Percentiles rank a stretch among this genome's conserved stretches.
These are phyloP conservation scores for Jamesozyma hellenica DNA, from an alignment of 805 yeast species.

Conservation along the genomic window DNA sequence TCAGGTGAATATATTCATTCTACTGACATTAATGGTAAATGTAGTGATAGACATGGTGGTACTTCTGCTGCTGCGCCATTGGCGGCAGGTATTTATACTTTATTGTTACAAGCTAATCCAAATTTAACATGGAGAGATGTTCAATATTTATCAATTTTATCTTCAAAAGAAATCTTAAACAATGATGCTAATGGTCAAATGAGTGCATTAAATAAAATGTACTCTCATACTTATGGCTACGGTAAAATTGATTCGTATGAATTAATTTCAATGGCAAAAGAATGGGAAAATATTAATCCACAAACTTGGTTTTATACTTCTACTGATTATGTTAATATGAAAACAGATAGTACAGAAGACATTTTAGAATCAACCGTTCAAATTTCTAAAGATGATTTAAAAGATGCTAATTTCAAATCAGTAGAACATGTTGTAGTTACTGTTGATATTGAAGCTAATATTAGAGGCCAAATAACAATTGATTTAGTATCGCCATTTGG, in stretches of 20 bases:
- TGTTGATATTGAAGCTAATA: conserved; percentile 53
- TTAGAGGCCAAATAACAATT: conserved; percentile 63
- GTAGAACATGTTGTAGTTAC: conserved; percentile 82
- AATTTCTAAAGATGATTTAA: conserved; percentile 41
- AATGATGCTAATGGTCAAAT: conserved; percentile 64
- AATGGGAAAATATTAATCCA: conserved; percentile 82
- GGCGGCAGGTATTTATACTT: conserved; percentile 90
- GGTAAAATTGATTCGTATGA: conserved; percentile 80
- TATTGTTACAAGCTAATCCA: conserved; percentile 76
- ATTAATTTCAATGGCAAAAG: conserved; percentile 60
- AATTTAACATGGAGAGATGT: conserved; percentile 90
- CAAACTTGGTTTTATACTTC: conserved; percentile 70
- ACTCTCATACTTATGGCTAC: conserved; percentile 83
- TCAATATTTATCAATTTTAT: conserved; percentile 68
- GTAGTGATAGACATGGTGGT: conserved; percentile 80
- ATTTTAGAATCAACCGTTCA: conserved; percentile 32
- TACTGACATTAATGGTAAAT: conserved; percentile 60
- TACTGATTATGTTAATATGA: conserved; percentile 27
- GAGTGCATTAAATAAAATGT: conserved; percentile 56
- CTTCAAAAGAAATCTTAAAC: conserved; percentile 60
- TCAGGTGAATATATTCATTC: conserved; percentile 83
- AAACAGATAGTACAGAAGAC: conserved; percentile 18
- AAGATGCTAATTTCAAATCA: conserved; percentile 50
- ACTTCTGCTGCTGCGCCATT: conserved; percentile 98
- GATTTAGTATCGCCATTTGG: conserved; percentile 69